These are phyloP conservation scores for Nicotiana otophora DNA, from an alignment of 257 asterid genomes.

Conservation along the genomic window DNA sequence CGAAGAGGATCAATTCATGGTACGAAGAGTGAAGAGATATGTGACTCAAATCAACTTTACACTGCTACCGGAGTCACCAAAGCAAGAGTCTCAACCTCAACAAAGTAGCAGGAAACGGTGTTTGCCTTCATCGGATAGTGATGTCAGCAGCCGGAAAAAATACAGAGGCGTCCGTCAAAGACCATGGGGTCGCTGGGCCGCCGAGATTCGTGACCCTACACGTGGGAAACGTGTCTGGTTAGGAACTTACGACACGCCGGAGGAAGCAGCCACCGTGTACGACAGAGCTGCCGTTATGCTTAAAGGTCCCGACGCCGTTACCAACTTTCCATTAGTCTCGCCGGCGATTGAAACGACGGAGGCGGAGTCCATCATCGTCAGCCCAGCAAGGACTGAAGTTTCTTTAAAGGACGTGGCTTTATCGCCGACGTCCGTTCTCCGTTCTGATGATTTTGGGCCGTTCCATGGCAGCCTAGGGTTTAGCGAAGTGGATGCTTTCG, in stretches of 20 bases:
- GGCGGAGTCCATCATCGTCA: background rate
- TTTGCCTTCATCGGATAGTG: constrained; percentile 13
- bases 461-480: background rate
- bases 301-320: constrained; percentile 57
- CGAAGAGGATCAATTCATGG: constrained; percentile 6
- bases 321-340: constrained; percentile 37
- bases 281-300: constrained; percentile 70
- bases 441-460: constrained; percentile 12
- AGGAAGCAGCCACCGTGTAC: constrained; percentile 71
- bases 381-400: constrained; percentile 21
- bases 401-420: constrained; percentile 16
- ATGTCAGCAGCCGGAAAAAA: constrained; percentile 34
- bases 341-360: constrained; percentile 1
- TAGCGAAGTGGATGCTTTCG: background rate
- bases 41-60: constrained; percentile 50
- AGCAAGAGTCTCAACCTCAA: background rate
- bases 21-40: constrained; percentile 45
- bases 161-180: constrained; percentile 71
- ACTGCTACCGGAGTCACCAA: background rate
- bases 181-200: constrained; percentile 92
- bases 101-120: constrained; percentile 16
- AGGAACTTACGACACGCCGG: constrained; percentile 72
- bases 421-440: constrained; percentile 31
- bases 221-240: constrained; percentile 73
- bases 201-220: constrained; percentile 78